Conservation (phyloP, 1,284 basidiomycete species). For the Tilletia setariae region DNA sequence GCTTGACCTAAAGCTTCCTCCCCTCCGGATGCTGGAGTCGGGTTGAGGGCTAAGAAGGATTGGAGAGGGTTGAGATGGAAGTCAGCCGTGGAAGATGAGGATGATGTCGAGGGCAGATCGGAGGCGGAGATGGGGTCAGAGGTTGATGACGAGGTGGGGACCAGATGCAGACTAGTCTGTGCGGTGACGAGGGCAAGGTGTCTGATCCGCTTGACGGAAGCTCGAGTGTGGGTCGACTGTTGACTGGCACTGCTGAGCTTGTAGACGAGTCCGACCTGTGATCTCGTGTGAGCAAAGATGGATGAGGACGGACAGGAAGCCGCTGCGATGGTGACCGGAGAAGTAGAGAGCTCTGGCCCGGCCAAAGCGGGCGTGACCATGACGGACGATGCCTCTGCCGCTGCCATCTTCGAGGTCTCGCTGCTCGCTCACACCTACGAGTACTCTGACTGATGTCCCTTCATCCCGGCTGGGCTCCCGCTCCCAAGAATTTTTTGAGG, state of each 20-base stretch:
- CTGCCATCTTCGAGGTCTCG: too few relatives aligned
- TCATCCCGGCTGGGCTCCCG: too few relatives aligned
- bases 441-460: too few relatives aligned
- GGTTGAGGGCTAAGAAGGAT: background rate
- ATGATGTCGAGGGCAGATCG: background rate
- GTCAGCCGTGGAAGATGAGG: background rate
- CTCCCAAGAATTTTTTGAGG: too few relatives aligned
- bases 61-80: background rate
- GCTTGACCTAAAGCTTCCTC: background rate
- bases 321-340: background rate
- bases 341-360: background rate
- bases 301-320: background rate
- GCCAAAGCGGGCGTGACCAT: too few relatives aligned
- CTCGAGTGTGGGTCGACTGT: background rate
- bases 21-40: background rate
- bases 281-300: too few relatives aligned
- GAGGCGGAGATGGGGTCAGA: background rate
- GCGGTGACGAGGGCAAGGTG: background rate
- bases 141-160: background rate
- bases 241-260: too few relatives aligned
- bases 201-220: background rate
- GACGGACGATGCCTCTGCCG: too few relatives aligned
- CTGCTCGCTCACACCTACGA: too few relatives aligned
- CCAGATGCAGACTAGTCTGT: background rate
- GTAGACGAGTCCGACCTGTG: too few relatives aligned